Evolutionary conservation across 2,329 filamentous ascomycete genomes (phyloP).

Genomic region (Elsinoe australis): DNA sequence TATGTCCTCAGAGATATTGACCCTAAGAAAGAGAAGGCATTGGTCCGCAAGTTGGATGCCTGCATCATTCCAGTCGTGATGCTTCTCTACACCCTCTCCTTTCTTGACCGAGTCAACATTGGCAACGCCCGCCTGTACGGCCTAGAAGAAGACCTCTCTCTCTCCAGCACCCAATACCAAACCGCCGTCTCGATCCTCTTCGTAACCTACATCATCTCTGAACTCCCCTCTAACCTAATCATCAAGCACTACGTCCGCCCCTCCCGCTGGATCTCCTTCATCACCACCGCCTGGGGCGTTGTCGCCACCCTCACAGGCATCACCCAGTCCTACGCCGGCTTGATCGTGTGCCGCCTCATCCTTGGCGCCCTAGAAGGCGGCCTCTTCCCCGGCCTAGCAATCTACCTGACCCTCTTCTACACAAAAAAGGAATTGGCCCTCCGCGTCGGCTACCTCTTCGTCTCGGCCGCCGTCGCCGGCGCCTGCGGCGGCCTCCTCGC

Average conservation of each 20-base stretch:
- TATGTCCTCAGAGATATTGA: slow-evolving; percentile 13
- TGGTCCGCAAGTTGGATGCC: slow-evolving; percentile 58
- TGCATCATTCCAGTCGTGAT: slow-evolving; percentile 60
- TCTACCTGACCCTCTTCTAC: slow-evolving; percentile 71
- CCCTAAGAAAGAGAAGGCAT: slow-evolving; percentile 38
- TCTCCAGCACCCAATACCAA: slow-evolving; percentile 61
- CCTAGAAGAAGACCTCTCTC: slow-evolving; percentile 54
- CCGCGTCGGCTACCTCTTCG: slow-evolving; percentile 66
- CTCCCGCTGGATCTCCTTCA: slow-evolving; percentile 49
- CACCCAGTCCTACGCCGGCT: slow-evolving; percentile 54
- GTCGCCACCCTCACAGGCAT: slow-evolving; percentile 64
- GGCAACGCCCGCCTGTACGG: slow-evolving; percentile 61
- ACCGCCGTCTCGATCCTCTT: slow-evolving; percentile 40
- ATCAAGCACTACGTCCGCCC: slow-evolving; percentile 38
- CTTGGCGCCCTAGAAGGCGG: slow-evolving; percentile 64
- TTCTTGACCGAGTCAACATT: slow-evolving; percentile 55
- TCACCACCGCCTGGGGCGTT: slow-evolving; percentile 53
- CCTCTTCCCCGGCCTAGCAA: slow-evolving; percentile 59
- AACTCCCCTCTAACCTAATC: slow-evolving; percentile 41
- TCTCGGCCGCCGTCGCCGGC: slow-evolving; percentile 61
- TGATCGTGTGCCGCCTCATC: slow-evolving; percentile 62
- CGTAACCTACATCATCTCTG: slow-evolving; percentile 40
- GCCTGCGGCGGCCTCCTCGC: slow-evolving; percentile 66
- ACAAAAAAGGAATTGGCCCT: slow-evolving; percentile 64
- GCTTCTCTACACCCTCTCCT: slow-evolving; percentile 65